Evolutionary conservation across 306 rosid species (phyloP).

Genomic region (Carpinus viminea): DNA sequence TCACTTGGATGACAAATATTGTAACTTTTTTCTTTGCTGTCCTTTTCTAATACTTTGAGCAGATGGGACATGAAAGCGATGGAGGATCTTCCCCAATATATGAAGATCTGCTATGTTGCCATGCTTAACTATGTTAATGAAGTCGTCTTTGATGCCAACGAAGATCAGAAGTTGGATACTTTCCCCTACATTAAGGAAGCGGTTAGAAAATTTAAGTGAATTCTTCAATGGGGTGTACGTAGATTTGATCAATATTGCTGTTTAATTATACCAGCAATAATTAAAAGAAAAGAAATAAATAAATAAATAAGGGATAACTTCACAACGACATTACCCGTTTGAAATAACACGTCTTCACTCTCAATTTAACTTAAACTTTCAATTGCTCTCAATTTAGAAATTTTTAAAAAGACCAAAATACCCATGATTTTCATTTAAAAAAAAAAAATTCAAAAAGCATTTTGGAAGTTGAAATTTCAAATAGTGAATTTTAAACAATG

Average conservation of each 20-base stretch:
- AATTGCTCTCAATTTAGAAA: too few relatives aligned
- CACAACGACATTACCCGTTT: too few relatives aligned
- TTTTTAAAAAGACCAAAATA: too few relatives aligned
- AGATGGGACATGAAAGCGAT: slow-evolving; percentile 29
- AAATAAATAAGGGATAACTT: too few relatives aligned
- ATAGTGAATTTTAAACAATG: too few relatives aligned
- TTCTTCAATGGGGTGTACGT: neutral
- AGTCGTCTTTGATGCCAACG: slow-evolving; percentile 1
- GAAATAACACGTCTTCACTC: too few relatives aligned
- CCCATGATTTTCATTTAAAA: too few relatives aligned
- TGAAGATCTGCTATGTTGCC: slow-evolving; percentile 31
- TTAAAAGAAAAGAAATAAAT: too few relatives aligned
- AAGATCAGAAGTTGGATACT: slow-evolving; percentile 3
- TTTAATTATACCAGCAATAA: neutral
- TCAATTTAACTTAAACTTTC: too few relatives aligned
- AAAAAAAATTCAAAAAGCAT: too few relatives aligned
- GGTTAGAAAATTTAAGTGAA: slow-evolving; percentile 1
- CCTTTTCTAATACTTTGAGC: neutral
- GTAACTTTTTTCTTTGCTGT: neutral
- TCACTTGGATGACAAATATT: neutral
- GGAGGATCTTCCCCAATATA: slow-evolving; percentile 28
- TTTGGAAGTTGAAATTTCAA: too few relatives aligned
- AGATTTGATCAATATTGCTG: neutral
- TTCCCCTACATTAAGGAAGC: slow-evolving; percentile 14
- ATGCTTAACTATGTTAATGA: slow-evolving; percentile 34